Base-by-base conservation (phyloP, 164 flowering plant species). In the Kalanchoe fedtschenkoi region DNA sequence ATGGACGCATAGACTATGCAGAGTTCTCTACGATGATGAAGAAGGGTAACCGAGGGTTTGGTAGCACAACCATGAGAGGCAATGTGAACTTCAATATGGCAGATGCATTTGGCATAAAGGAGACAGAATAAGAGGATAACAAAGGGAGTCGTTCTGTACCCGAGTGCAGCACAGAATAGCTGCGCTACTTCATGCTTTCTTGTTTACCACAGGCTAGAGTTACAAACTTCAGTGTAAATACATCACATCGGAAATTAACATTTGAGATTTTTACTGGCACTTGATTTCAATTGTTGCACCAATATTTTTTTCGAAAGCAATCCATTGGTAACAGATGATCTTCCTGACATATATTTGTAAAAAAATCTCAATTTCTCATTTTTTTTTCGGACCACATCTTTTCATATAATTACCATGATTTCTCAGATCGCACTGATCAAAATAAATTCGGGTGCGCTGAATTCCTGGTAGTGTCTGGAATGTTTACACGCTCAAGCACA, bases 21-120 rank as follows among this genome's bases (percentile, higher is more conserved):
- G 97, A 90, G 73, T 90, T 90, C 67, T 68, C 89, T 8, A 83
- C 95, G 19, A 90, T 90, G 97, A 90, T 90, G 97, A 85, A 80
- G 71, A 78, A 75, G 68, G 90, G 87, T 15, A 80, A 81, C 67
- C 81, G 77, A 34, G 90, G 75, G 37, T 58, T 80, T 34, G 89
- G 92, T 37, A 78, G 83, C 77, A 79, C 85, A 75, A 87, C 97
- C 9, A 87, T 85, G 91, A 85, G 87, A 72, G 68, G 68, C 76
- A 86, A 74, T 69, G 62, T 85, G 74, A 85, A 80, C 72, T 74
- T 82, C 58, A 81, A 71, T 74, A 58, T 87, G 62, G 88, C 83
- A 19, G 97, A 84, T 35, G 95, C 87, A 16, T 67, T 87, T 2
- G 78, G 76, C 66, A 72, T 73, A 5, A 60, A 61, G 24, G 68